Percentiles rank a stretch among this genome's conserved stretches.
Evolutionary conservation across 371 early-diverging fungal species (phyloP).

Genomic region (Hamiltosporidium magnivora): DNA sequence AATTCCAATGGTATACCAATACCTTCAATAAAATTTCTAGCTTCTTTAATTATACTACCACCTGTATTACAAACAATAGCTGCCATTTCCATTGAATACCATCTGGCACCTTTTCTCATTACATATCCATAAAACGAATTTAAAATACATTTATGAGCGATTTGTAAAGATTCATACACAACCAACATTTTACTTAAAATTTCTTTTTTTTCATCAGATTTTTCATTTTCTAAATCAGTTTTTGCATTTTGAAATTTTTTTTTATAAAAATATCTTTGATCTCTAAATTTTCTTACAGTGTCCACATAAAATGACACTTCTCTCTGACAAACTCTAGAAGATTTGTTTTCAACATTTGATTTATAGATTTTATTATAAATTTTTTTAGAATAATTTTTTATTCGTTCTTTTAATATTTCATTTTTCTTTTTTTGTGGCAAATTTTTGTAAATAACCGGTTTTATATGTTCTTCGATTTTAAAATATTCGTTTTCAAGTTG

Average conservation of each 20-base stretch:
- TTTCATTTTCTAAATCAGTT: conserved; percentile 65
- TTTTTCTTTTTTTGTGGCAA: conserved; percentile 60
- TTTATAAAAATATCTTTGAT: conserved; percentile 94
- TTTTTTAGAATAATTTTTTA: conserved; percentile 72
- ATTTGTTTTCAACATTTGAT: conserved; percentile 52
- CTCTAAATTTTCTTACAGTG: conserved; percentile 86
- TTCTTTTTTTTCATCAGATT: conserved; percentile 61
- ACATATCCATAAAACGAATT: conserved; percentile 99
- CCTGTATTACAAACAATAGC: conserved; percentile 90
- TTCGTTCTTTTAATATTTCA: conserved; percentile 64
- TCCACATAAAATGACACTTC: conserved; percentile 97
- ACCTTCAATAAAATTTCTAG: conserved; percentile 74
- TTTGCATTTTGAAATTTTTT: conserved; percentile 75
- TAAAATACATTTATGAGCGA: conserved; percentile 86
- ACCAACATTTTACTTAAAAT: conserved; percentile 80
- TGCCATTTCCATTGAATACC: conserved; percentile 99
- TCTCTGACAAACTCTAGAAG: conserved; percentile 73
- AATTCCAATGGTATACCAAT: conserved; percentile 88
- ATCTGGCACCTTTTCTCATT: conserved; percentile 93
- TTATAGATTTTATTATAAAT: conserved; percentile 71
- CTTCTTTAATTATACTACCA: conserved; percentile 85
- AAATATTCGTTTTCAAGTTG: conserved; percentile 67
- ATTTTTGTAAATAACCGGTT: not conserved
- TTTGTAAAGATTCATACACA: conserved; percentile 83
- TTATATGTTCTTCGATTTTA: conserved; percentile 55